Base-by-base conservation (phyloP, 108 stramenopile species). In the Discostella pseudostelligera region DNA sequence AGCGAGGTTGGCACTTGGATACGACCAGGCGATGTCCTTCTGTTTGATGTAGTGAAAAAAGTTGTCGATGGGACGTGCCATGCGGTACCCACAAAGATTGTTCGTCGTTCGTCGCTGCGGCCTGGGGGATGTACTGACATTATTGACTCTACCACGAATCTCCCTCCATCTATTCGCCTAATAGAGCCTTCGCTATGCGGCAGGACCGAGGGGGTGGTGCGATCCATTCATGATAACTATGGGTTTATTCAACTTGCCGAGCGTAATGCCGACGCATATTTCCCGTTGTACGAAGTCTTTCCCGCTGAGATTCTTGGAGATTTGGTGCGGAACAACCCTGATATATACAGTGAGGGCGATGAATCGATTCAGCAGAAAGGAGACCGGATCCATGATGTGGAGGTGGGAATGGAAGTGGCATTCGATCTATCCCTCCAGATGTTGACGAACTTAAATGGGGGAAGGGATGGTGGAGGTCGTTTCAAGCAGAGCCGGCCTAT, bases 191-290 rank as follows among this genome's bases (percentile, higher is more conserved):
- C 78, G 11, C 47, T 89, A 39, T 74, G 80, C 16, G 80, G 81
- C 24, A 74, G 91, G 32, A 62, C 86, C 32, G 88, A 93, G 61
- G 91, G 91, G 11, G 54, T 83, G 40, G 55, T 93, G 22, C 73
- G 84, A 51, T 75, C 83, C 4, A 46, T 88, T 48, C 70, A 67
- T 50, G 79, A 78, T 40, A 80, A 81, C 16, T 93, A 79, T 76
- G 91, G 88, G n/a, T 93, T 93, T 54, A 83, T 93, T 16, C 81
- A 83, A 24, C 84, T 77, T 57, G 83, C 87, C 2, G 88, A 93
- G 55, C 69, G 88, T 22, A 70, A 73, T n/a, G 80, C 80, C 9
- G 86, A 89, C 71, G 84, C 84, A 1, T 89, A 93, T 58, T 87
- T 89, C 57, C 84, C 84, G 22, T 56, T 84, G 1, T 80, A 65